Percentiles rank a stretch among this genome's conserved stretches.
Conservation (phyloP, 73 alveolate genomes). For the Halteria grandinella region DNA sequence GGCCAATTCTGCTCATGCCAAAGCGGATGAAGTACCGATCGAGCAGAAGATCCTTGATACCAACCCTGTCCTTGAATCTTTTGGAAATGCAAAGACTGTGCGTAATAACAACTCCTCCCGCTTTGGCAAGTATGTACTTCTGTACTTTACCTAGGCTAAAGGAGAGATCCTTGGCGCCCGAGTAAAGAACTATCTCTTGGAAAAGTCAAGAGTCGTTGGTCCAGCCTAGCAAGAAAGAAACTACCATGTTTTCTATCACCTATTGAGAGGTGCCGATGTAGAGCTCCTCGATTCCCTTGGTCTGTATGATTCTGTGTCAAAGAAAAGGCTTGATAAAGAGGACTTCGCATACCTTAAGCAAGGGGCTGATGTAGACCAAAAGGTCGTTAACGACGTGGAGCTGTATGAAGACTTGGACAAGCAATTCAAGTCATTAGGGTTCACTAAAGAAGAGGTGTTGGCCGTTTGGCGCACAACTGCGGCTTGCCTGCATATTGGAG, state of each 20-base stretch:
- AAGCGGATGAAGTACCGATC: slow-evolving; percentile 58
- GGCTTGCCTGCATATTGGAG: slow-evolving; percentile 83
- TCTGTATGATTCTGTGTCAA: slow-evolving; percentile 12
- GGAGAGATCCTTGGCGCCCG: slow-evolving; percentile 93
- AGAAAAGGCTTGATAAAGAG: slow-evolving; percentile 30
- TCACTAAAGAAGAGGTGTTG: slow-evolving; percentile 63
- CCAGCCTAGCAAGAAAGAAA: slow-evolving; percentile 94
- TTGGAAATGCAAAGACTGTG: slow-evolving; percentile 96
- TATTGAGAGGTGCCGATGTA: slow-evolving; percentile 71
- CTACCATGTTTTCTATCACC: slow-evolving; percentile 95
- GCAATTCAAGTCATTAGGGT: slow-evolving; percentile 67
- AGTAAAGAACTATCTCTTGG: slow-evolving; percentile 90
- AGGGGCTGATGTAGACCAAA: slow-evolving; percentile 70
- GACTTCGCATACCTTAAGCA: slow-evolving; percentile 65
- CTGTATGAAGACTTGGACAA: slow-evolving; percentile 62
- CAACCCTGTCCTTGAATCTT: slow-evolving; percentile 94
- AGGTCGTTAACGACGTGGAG: slow-evolving; percentile 62
- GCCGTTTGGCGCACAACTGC: slow-evolving; percentile 69
- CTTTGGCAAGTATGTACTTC: slow-evolving; percentile 96
- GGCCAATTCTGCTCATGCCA: slow-evolving; percentile 18
- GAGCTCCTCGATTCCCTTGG: slow-evolving; percentile 53
- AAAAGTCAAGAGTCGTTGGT: slow-evolving; percentile 95
- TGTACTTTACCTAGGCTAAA: slow-evolving; percentile 80
- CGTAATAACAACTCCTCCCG: slow-evolving; percentile 94
- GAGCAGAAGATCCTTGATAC: slow-evolving; percentile 91